These are phyloP conservation scores for Aspergillus bridgeri DNA, from an alignment of 495 filamentous ascomycete genomes.

Conservation along the genomic window DNA sequence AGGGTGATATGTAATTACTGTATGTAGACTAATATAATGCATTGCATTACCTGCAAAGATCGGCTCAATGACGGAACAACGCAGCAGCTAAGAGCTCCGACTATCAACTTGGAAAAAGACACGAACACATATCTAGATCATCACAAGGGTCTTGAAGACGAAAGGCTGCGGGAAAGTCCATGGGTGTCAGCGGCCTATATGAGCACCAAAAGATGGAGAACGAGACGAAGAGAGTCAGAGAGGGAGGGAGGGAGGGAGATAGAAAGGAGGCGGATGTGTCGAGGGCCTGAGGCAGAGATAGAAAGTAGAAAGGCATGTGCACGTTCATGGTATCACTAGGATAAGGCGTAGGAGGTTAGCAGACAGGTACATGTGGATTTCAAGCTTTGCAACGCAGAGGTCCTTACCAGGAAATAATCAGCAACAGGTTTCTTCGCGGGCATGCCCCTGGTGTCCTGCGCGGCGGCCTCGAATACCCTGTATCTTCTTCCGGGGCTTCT, in stretches of 20 bases:
- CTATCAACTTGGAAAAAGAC: not conserved
- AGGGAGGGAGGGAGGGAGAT: not conserved
- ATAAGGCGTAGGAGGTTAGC: not conserved
- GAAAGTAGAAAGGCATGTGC: not conserved
- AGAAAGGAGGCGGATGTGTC: not conserved
- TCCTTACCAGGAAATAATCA: constrained; percentile 82
- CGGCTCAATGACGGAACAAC: not conserved
- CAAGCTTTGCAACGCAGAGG: no score
- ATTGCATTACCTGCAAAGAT: not conserved
- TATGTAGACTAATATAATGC: not conserved
- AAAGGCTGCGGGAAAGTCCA: not conserved
- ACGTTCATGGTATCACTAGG: constrained; percentile 3
- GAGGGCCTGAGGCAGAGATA: not conserved
- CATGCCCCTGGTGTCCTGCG: constrained; percentile 96
- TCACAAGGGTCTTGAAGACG: not conserved
- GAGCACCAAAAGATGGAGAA: not conserved
- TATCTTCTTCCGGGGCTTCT: constrained; percentile 85
- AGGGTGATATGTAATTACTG: no score
- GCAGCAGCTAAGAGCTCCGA: not conserved
- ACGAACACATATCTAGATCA: not conserved
- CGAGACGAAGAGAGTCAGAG: no score
- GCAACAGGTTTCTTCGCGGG: constrained; percentile 97
- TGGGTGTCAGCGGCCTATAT: not conserved
- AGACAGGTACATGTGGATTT: not conserved
- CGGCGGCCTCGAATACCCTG: constrained; percentile 93